Evolutionary conservation across 768 basidiomycete genomes (phyloP).

Genomic region (Mrakia hoshinonis): DNA sequence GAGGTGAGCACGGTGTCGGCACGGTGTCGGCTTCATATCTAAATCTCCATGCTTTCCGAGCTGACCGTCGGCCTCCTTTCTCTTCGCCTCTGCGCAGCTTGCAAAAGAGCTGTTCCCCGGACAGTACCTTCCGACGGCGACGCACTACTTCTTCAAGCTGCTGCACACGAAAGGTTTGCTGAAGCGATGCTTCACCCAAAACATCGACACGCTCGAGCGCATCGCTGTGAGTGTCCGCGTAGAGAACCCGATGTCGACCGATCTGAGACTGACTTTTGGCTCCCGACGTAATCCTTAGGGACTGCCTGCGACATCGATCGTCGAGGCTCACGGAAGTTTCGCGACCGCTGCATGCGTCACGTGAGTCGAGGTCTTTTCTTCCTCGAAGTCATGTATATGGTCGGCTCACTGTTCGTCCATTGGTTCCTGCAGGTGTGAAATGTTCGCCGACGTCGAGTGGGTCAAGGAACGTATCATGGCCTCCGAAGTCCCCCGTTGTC

Average conservation of each 20-base stretch:
- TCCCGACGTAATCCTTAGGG: constrained; percentile 42
- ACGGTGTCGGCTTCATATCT: not conserved
- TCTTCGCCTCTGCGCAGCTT: constrained; percentile 54
- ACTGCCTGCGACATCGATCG: constrained; percentile 60
- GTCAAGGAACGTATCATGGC: constrained; percentile 58
- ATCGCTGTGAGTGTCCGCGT: constrained; percentile 44
- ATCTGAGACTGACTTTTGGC: no score
- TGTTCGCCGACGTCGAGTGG: constrained; percentile 53
- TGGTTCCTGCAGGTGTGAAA: constrained; percentile 47
- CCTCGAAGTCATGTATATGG: not conserved
- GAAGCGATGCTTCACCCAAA: constrained; percentile 44
- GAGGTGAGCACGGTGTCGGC: constrained; percentile 12
- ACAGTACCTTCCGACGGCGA: constrained; percentile 66
- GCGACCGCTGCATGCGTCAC: constrained; percentile 70
- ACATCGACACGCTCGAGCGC: constrained; percentile 57
- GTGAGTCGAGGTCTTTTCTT: not conserved
- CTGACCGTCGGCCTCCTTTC: not conserved
- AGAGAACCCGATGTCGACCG: no score
- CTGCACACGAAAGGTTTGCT: constrained; percentile 61
- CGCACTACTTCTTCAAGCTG: constrained; percentile 83
- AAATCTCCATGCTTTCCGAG: no score
- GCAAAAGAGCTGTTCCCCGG: constrained; percentile 87
- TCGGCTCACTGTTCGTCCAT: not conserved
- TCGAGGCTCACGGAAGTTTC: constrained; percentile 96
- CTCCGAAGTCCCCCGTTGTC: constrained; percentile 39